Evolutionary conservation across 2,329 filamentous ascomycete genomes (phyloP), one percentile per base, ranked within the genome.

Genomic region (Calonectria leucothoes): DNA sequence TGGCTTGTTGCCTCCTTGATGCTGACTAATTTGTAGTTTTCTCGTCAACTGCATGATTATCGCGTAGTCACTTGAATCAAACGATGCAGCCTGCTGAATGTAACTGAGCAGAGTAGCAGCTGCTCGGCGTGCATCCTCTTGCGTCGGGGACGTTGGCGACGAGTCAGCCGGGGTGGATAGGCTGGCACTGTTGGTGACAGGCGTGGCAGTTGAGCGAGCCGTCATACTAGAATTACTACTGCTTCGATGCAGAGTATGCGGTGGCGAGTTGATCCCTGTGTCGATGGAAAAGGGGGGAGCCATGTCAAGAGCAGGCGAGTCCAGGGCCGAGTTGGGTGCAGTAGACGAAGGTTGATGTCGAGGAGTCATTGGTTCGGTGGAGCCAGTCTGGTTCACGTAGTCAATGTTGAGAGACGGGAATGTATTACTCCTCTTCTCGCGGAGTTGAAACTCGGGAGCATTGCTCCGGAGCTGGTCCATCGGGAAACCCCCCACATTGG

Each of bases 81-180:
- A 91, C 37, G 95, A 85, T 15, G 92, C 91, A 77, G 94, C 91
- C 73, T 92, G 92, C 78, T 95, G 91, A 82, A 98, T 94, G 81
- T 96, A 98, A 73, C 86, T 93, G 82, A 98, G 90, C 25, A 98
- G 91, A 3, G 96, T 92, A 79, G 96, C 93, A 6, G 97, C 89
- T 1, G 96, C 96, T 66, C 92, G 90, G 48, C 94, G 91, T 5
- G 96, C 96, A 83, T 98, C 95, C 78, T 98, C 95, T 77, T 95
- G 94, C 0, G 93, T 95, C 0, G 94, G 94, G 2, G 93, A 94
- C 33, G 85, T 90, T 1, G 93, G 89, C 64, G 91, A 89, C 49
- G 90, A 89, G 74, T 91, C 86, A 45, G 91, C 86, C 2, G 81
- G 74, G 4, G 79, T 78, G 27, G 78, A 78, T 25, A 77, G 74